A percentile compares a stretch with the other conserved stretches of the same genome.
phyloP scores from a whole-genome alignment of 2,329 filamentous ascomycete genomes.

The Trichoderma atroviride region DNA sequence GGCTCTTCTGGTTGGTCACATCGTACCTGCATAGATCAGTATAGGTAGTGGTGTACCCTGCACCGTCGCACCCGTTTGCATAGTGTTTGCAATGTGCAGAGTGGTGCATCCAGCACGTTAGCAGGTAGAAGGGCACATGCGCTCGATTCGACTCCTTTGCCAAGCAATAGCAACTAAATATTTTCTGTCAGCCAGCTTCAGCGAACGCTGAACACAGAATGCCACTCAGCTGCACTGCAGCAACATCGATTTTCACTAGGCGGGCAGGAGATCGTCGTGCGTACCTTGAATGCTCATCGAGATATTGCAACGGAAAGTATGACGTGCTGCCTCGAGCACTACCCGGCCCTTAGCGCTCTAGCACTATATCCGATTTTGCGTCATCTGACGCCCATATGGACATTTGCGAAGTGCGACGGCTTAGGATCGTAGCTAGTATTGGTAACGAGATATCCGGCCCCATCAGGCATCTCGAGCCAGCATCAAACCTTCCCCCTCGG shows the following conservation, averaged over 20 bases:
- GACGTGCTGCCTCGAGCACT: constrained; percentile 13
- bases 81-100: not conserved
- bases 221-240: constrained; percentile 5
- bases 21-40: constrained; percentile 1
- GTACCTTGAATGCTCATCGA: not conserved
- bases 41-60: not conserved
- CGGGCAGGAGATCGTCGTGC: not conserved
- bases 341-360: constrained; percentile 1
- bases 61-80: constrained; percentile 1
- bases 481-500: not conserved
- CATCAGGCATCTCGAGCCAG: constrained; percentile 2
- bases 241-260: not conserved
- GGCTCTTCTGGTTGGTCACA: constrained; percentile 8
- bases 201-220: not conserved
- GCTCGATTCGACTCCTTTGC: not conserved
- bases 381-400: constrained; percentile 23
- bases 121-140: not conserved
- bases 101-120: not conserved
- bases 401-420: constrained; percentile 3
- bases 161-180: too few species aligned
- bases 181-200: not conserved
- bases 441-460: constrained; percentile 2
- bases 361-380: constrained; percentile 16
- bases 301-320: not conserved
- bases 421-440: not conserved